Evolutionary conservation across 257 asterid genomes (phyloP).

Genomic region (Salvia splendens): DNA sequence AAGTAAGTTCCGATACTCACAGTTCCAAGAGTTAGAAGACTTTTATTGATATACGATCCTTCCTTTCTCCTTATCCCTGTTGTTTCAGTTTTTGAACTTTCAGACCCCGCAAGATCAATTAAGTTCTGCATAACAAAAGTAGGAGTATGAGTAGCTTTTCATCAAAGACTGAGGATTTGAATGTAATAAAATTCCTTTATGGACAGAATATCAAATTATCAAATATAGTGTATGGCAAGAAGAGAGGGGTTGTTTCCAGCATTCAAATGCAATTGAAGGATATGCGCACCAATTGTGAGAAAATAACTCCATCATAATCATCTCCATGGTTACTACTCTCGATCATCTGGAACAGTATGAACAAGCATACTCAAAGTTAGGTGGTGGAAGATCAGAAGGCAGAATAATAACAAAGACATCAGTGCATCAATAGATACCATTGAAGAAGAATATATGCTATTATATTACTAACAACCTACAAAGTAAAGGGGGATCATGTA

Average conservation of each 20-base stretch:
- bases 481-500: background rate
- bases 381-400: slow-evolving; percentile 16
- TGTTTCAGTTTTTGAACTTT: slow-evolving; percentile 97
- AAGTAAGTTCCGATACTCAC: slow-evolving; percentile 47
- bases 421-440: slow-evolving; percentile 2
- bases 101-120: slow-evolving; percentile 98
- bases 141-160: background rate
- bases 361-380: slow-evolving; percentile 8
- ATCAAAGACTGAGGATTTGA: slow-evolving; percentile 25
- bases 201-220: background rate
- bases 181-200: slow-evolving; percentile 5
- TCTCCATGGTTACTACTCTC: slow-evolving; percentile 97
- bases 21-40: slow-evolving; percentile 98
- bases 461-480: slow-evolving; percentile 14
- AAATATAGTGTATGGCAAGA: background rate
- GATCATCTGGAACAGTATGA: slow-evolving; percentile 65
- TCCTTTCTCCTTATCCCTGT: slow-evolving; percentile 95
- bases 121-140: slow-evolving; percentile 60
- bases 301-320: slow-evolving; percentile 95
- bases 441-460: slow-evolving; percentile 17
- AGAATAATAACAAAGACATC: slow-evolving; percentile 21
- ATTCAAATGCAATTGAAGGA: slow-evolving; percentile 26
- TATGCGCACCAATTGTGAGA: slow-evolving; percentile 85
- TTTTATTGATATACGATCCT: slow-evolving; percentile 97
- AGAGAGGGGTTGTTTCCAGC: slow-evolving; percentile 9